Percentiles rank a stretch among this genome's conserved stretches.
Conservation (phyloP, 768 basidiomycete genomes). For the Nidularia sp. region DNA sequence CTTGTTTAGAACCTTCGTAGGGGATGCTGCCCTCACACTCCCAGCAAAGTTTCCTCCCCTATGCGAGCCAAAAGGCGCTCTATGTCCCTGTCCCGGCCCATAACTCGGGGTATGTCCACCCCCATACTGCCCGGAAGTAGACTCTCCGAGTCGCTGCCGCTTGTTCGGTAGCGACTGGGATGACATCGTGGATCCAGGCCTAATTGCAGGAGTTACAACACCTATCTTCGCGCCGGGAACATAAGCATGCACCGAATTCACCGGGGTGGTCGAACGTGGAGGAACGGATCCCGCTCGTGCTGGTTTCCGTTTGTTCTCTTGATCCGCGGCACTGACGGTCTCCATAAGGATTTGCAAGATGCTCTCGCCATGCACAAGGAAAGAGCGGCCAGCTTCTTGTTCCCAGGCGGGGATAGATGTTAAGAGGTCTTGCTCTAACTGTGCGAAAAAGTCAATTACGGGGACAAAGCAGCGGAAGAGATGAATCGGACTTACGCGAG, state of each 20-base stretch:
- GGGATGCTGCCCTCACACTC: constrained; percentile 33
- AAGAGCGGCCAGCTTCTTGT: constrained; percentile 61
- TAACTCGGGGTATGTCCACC: constrained; percentile 14
- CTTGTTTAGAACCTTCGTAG: constrained; percentile 44
- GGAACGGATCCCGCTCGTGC: constrained; percentile 56
- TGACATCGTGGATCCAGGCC: constrained; percentile 43
- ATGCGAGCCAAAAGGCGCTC: constrained; percentile 38
- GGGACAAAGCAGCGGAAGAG: background rate
- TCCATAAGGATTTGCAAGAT: constrained; percentile 79
- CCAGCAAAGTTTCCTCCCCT: constrained; percentile 29
- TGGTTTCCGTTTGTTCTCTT: constrained; percentile 71
- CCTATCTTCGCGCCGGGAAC: constrained; percentile 37
- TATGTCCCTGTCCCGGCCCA: constrained; percentile 6
- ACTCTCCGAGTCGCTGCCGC: constrained; percentile 52
- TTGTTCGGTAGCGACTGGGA: constrained; percentile 57
- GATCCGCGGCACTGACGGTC: constrained; percentile 63
- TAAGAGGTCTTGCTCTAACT: constrained; percentile 90
- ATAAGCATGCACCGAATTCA: constrained; percentile 29
- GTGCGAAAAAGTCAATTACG: background rate
- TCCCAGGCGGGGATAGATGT: constrained; percentile 84
- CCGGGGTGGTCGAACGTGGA: constrained; percentile 57
- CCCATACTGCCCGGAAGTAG: constrained; percentile 11
- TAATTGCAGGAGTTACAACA: constrained; percentile 60
- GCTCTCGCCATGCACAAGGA: constrained; percentile 82
- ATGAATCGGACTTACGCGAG: constrained; percentile 55